Conservation (phyloP, 768 basidiomycete genomes). For the Filobasidium wieringae region DNA sequence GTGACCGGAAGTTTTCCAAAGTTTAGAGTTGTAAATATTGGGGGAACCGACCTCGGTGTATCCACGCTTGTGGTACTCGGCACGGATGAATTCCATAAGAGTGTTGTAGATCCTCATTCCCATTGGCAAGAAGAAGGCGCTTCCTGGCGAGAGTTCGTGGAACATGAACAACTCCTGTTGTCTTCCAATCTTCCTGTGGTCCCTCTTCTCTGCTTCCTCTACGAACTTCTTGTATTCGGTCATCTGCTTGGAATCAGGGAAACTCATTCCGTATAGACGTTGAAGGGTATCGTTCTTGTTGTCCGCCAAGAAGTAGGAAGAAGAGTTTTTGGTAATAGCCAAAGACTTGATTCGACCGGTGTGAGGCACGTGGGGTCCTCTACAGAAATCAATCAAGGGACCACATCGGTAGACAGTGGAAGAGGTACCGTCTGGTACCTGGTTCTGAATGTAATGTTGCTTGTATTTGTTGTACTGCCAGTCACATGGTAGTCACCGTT, state of each 20-base stretch:
- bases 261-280: conserved; percentile 94
- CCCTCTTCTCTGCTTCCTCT: conserved; percentile 93
- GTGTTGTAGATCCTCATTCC: conserved; percentile 95
- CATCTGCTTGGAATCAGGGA: conserved; percentile 93
- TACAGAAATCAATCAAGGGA: conserved; percentile 92
- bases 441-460: conserved; percentile 83
- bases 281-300: conserved; percentile 85
- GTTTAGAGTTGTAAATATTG: conserved; percentile 89
- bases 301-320: conserved; percentile 95
- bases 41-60: conserved; percentile 98
- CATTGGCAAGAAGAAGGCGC: conserved; percentile 92
- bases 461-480: conserved; percentile 96
- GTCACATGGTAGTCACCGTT: background rate
- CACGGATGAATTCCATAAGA: conserved; percentile 77
- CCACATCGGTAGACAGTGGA: conserved; percentile 98
- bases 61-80: conserved; percentile 86
- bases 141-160: conserved; percentile 90
- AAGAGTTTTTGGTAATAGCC: conserved; percentile 95
- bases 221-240: conserved; percentile 90
- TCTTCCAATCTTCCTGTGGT: conserved; percentile 91
- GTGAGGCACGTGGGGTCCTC: conserved; percentile 95
- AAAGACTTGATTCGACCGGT: conserved; percentile 96
- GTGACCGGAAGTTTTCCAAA: conserved; percentile 97
- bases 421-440: conserved; percentile 88
- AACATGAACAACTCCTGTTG: conserved; percentile 99